Conservation (phyloP, 768 basidiomycete species). For the Dentipellis fragilis region DNA sequence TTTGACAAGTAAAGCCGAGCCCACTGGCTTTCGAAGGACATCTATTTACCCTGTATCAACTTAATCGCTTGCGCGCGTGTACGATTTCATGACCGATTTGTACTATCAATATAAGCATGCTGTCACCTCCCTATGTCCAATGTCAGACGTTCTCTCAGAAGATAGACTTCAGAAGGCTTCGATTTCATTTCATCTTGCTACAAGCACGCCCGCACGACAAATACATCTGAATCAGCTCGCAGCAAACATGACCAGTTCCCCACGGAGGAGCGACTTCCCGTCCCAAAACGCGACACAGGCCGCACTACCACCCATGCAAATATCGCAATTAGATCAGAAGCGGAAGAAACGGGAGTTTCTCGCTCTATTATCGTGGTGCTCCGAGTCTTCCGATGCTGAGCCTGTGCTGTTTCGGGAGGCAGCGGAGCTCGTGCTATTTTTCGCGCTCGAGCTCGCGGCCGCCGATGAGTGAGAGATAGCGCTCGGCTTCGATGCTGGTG, state of each 20-base stretch:
- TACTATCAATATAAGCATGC: not conserved
- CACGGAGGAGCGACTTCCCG: too few species aligned
- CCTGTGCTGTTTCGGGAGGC: not conserved
- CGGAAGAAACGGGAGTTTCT: constrained; percentile 15
- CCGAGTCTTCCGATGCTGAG: not conserved
- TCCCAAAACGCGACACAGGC: not conserved
- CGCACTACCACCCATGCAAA: not conserved
- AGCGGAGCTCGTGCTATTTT: not conserved
- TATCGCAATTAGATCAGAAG: constrained; percentile 6
- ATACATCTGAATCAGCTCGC: not conserved
- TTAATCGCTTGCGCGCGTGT: too few species aligned
- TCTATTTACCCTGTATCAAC: not conserved
- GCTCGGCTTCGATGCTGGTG: not conserved
- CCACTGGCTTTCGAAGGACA: not conserved
- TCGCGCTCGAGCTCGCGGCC: not conserved
- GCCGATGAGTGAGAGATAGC: not conserved
- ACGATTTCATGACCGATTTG: not conserved
- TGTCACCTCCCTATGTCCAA: not conserved
- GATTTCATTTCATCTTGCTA: not conserved
- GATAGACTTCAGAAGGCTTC: not conserved
- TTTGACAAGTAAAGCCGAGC: constrained; percentile 16
- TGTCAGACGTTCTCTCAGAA: too few species aligned
- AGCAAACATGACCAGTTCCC: too few species aligned
- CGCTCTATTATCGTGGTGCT: not conserved
- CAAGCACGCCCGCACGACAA: not conserved